Evolutionary conservation across 2,329 filamentous ascomycete genomes (phyloP).

Genomic region (Aaosphaeria arxii): DNA sequence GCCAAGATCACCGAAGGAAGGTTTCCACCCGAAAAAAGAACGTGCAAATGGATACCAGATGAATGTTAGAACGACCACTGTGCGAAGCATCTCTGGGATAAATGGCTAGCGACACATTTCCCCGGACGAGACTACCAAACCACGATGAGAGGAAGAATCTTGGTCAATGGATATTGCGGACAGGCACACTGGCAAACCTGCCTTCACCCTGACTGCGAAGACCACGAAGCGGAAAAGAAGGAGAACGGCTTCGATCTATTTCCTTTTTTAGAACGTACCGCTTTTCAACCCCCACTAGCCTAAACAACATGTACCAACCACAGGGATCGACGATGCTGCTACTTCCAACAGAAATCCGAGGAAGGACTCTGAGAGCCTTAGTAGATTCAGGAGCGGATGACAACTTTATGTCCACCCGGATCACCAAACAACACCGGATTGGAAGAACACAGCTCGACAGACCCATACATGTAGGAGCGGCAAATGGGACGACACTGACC

Average conservation of each 20-base stretch:
- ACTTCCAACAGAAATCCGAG: background rate
- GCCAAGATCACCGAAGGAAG: background rate
- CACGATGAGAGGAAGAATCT: background rate
- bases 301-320: background rate
- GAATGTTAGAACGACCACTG: background rate
- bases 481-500: background rate
- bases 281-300: background rate
- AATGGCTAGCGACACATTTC: background rate
- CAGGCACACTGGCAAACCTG: background rate
- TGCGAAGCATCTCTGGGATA: background rate
- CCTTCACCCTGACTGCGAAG: background rate
- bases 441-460: background rate
- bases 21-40: background rate
- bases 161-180: background rate
- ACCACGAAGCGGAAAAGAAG: background rate
- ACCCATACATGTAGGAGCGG: background rate
- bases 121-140: background rate
- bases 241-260: conserved; percentile 20
- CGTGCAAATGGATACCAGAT: background rate
- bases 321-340: background rate
- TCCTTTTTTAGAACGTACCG: background rate
- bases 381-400: background rate
- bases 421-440: background rate
- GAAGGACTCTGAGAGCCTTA: background rate
- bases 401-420: background rate